Percentiles rank a stretch among this genome's conserved stretches.
Conservation (phyloP, 2,329 filamentous ascomycete genomes). For the Teratosphaeria gauchensis region DNA sequence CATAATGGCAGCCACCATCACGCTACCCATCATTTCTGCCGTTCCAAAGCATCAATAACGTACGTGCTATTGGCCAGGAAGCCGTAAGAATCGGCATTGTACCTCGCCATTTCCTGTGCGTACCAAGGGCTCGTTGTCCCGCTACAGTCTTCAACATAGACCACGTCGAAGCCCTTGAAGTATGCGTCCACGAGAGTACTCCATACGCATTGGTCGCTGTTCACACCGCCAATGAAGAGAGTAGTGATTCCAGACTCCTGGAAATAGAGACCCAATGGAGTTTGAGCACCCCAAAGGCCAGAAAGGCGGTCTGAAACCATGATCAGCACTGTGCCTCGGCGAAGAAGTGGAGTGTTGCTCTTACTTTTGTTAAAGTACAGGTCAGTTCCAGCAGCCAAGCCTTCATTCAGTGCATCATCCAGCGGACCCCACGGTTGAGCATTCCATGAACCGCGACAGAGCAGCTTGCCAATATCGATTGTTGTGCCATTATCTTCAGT, state of each 20-base stretch:
- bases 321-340: conserved; percentile 1
- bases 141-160: conserved; percentile 22
- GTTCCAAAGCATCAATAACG: conserved; percentile 8
- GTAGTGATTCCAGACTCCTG: conserved; percentile 26
- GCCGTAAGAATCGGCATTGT: conserved; percentile 18
- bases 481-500: conserved; percentile 13
- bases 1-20: neutral
- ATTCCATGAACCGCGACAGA: conserved; percentile 22
- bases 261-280: conserved; percentile 21
- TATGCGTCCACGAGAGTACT: conserved; percentile 24
- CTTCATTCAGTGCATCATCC: conserved; percentile 18
- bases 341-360: neutral
- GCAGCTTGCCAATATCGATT: conserved; percentile 17
- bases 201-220: conserved; percentile 26
- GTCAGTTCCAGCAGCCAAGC: conserved; percentile 18
- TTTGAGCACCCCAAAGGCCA: conserved; percentile 25
- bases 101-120: conserved; percentile 22
- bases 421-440: conserved; percentile 23
- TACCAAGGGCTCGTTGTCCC: conserved; percentile 23
- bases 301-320: conserved; percentile 15
- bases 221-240: conserved; percentile 25
- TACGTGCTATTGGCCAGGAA: conserved; percentile 12
- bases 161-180: conserved; percentile 26
- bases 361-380: conserved; percentile 23
- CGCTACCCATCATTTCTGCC: conserved; percentile 2